Evolutionary conservation across 1,139 yeast genomes (phyloP).

Genomic region (Geotrichum histeridarum): DNA sequence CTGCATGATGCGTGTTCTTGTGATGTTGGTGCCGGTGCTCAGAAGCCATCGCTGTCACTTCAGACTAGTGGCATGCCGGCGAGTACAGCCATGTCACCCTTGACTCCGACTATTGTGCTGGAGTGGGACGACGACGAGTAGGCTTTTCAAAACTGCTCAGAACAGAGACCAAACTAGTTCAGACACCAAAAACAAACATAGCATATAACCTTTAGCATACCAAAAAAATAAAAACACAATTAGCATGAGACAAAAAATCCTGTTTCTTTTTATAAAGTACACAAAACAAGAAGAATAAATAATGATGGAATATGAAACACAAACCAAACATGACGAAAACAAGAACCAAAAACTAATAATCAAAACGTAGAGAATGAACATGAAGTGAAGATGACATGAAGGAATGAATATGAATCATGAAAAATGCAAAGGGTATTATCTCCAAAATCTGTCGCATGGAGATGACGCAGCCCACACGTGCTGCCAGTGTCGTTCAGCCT

Average conservation of each 20-base stretch:
- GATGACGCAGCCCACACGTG: neutral
- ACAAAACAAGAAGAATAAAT: no score
- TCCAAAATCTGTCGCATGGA: neutral
- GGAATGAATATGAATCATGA: neutral
- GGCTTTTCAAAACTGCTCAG: neutral
- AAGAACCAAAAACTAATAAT: no score
- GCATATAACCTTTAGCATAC: neutral
- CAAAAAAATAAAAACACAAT: no score
- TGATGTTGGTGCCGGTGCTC: neutral
- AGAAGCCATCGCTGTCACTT: neutral
- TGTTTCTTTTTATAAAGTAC: no score
- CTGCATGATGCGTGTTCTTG: conserved; percentile 17
- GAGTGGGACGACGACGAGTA: conserved; percentile 33
- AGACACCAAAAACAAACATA: no score
- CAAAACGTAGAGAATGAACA: neutral
- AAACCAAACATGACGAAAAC: neutral
- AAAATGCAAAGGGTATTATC: neutral
- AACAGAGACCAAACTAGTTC: no score
- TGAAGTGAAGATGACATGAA: neutral
- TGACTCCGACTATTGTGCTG: conserved; percentile 31
- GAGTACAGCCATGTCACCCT: neutral
- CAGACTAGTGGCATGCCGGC: neutral
- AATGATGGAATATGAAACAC: neutral
- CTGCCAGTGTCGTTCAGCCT: neutral
- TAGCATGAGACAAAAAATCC: no score